phyloP scores from a whole-genome alignment of 805 yeast genomes.

The Saccharomycopsis sp. region DNA sequence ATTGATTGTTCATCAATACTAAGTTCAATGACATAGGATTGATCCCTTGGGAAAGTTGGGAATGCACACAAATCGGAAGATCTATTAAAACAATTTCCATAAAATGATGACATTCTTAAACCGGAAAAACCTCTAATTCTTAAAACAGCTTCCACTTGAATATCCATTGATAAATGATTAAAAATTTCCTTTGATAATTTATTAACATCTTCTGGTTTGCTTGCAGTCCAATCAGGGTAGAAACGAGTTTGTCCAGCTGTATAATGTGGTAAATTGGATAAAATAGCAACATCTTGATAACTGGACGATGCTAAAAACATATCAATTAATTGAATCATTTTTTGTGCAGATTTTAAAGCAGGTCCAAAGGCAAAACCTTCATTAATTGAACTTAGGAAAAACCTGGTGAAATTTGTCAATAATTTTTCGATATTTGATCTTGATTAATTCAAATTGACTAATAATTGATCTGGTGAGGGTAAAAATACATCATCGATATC shows the following conservation, averaged over 20 bases:
- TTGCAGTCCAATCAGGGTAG: conserved; percentile 90
- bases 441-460: conserved; percentile 63
- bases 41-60: conserved; percentile 95
- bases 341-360: conserved; percentile 79
- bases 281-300: conserved; percentile 91
- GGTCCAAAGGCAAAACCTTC: conserved; percentile 86
- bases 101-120: conserved; percentile 68
- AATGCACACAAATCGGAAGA: conserved; percentile 94
- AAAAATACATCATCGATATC: conserved; percentile 87
- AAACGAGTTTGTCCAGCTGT: conserved; percentile 96
- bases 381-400: no score
- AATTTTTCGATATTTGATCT: conserved; percentile 69
- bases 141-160: conserved; percentile 90
- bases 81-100: conserved; percentile 92
- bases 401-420: conserved; percentile 48
- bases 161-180: conserved; percentile 80
- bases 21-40: conserved; percentile 82
- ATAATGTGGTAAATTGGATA: conserved; percentile 79
- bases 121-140: conserved; percentile 93
- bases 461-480: conserved; percentile 78
- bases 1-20: conserved; percentile 73
- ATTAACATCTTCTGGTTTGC: conserved; percentile 68
- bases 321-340: conserved; percentile 73
- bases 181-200: conserved; percentile 81
- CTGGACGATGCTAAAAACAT: conserved; percentile 75